phyloP scores from a whole-genome alignment of 345 rosid species.

The Syzygium grande region DNA sequence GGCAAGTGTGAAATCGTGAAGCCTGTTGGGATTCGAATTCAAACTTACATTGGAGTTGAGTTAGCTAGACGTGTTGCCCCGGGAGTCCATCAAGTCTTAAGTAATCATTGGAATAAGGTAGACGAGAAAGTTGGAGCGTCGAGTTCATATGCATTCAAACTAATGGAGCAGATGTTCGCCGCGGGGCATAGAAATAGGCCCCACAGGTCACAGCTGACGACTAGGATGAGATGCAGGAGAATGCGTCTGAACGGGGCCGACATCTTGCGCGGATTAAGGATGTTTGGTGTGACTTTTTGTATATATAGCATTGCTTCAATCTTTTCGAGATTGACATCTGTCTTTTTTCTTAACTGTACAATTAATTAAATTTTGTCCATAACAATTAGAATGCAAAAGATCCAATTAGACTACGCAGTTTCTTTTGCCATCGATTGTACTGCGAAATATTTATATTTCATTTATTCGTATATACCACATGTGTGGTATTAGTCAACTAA shows the following conservation, averaged over 20 bases:
- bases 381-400: neutral
- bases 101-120: neutral
- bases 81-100: neutral
- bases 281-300: neutral
- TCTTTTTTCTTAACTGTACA: neutral
- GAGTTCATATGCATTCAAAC: neutral
- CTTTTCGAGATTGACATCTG: neutral
- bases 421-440: neutral
- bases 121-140: neutral
- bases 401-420: neutral
- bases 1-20: neutral
- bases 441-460: neutral
- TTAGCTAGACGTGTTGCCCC: neutral
- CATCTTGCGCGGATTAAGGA: neutral
- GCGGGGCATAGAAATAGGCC: neutral
- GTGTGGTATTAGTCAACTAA: neutral
- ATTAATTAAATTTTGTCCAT: neutral
- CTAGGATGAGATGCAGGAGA: neutral
- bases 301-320: neutral
- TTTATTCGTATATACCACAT: neutral
- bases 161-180: neutral
- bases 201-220: neutral
- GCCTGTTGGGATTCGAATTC: neutral
- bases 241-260: neutral
- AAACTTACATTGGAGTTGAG: neutral